Evolutionary conservation across 2,329 filamentous ascomycete genomes (phyloP).

Genomic region (Zasmidium angulare): DNA sequence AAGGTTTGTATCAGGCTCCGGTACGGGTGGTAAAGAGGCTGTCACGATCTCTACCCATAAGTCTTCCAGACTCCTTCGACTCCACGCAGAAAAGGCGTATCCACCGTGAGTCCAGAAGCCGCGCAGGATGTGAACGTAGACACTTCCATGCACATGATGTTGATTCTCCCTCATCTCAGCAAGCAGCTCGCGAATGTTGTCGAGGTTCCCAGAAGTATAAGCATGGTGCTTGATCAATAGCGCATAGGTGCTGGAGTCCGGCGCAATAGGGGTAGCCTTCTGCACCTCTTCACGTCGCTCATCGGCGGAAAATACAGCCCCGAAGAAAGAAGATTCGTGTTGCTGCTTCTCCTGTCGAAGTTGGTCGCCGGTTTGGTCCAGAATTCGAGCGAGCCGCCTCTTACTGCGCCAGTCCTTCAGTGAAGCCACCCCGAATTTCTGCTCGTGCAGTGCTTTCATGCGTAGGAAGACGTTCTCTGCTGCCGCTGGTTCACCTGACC

Average conservation of each 20-base stretch:
- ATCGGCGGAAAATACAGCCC: slow-evolving; percentile 22
- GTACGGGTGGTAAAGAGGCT: slow-evolving; percentile 21
- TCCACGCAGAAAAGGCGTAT: slow-evolving; percentile 68
- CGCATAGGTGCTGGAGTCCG: slow-evolving; percentile 76
- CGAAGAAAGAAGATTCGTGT: slow-evolving; percentile 45
- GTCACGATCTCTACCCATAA: slow-evolving; percentile 66
- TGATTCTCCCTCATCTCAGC: slow-evolving; percentile 74
- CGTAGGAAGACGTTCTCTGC: slow-evolving; percentile 79
- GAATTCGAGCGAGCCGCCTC: slow-evolving; percentile 46
- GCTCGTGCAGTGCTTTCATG: slow-evolving; percentile 68
- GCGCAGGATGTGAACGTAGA: slow-evolving; percentile 80
- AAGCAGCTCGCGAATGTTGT: slow-evolving; percentile 68
- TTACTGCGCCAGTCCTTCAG: slow-evolving; percentile 43
- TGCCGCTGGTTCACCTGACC: slow-evolving; percentile 70
- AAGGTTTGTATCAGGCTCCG: background rate
- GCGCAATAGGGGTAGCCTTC: slow-evolving; percentile 63
- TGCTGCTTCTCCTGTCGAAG: slow-evolving; percentile 51
- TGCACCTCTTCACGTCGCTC: slow-evolving; percentile 58
- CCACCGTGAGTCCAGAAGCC: slow-evolving; percentile 77
- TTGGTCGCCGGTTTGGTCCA: slow-evolving; percentile 46
- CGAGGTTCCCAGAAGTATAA: slow-evolving; percentile 66
- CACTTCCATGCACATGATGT: slow-evolving; percentile 69
- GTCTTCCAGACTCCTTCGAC: slow-evolving; percentile 62
- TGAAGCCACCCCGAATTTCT: slow-evolving; percentile 33
- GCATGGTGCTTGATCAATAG: slow-evolving; percentile 77